Evolutionary conservation across 495 filamentous ascomycete species (phyloP).

Genomic region (Beverwykella pulmonaria): DNA sequence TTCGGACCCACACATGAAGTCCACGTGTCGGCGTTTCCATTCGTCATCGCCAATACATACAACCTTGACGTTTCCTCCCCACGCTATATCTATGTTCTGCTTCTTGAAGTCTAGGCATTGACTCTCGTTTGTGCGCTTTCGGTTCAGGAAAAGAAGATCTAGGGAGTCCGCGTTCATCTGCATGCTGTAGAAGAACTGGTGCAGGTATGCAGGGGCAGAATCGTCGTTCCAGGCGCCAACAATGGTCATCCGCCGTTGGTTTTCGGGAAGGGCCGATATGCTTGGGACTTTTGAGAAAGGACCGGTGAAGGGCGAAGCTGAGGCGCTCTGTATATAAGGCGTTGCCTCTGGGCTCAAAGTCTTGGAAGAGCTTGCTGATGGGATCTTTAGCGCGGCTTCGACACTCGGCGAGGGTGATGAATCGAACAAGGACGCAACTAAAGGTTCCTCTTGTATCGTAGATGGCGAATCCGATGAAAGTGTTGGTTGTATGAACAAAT

Average conservation of each 20-base stretch:
- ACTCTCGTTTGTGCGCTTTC: not conserved
- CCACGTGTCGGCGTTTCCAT: constrained; percentile 3
- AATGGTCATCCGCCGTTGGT: not conserved
- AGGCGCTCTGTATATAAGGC: no score
- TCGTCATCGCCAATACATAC: constrained; percentile 2
- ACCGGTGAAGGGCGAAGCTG: not conserved
- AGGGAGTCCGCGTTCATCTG: constrained; percentile 1
- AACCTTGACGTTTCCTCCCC: constrained; percentile 11
- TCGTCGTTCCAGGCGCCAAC: not conserved
- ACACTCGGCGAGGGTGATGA: no score
- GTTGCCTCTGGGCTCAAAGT: no score
- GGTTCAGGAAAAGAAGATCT: constrained; percentile 12
- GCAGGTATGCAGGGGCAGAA: not conserved
- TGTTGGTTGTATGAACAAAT: no score
- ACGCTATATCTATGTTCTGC: not conserved
- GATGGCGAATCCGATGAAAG: no score
- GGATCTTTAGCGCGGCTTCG: no score
- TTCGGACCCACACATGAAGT: constrained; percentile 5
- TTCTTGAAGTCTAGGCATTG: constrained; percentile 3
- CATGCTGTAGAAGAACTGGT: not conserved
- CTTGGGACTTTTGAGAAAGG: not conserved
- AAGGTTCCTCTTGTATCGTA: no score
- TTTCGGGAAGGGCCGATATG: not conserved
- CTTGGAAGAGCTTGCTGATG: no score
- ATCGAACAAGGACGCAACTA: no score